A percentile compares a stretch with the other conserved stretches of the same genome.
Evolutionary conservation across 495 filamentous ascomycete genomes (phyloP).

Genomic region (Amphirosellinia nigrospora): DNA sequence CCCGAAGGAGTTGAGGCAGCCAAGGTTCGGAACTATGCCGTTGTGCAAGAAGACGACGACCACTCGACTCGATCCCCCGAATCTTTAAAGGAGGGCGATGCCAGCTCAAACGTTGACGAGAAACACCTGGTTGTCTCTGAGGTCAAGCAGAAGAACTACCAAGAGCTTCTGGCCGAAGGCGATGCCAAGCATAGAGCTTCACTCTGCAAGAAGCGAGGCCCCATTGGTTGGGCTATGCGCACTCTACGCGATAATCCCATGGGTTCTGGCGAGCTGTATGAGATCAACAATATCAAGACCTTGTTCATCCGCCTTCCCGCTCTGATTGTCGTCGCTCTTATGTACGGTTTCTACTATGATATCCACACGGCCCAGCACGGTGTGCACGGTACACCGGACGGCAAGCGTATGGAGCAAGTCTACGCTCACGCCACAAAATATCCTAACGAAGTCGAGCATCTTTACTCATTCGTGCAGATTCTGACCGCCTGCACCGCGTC

Average conservation of each 20-base stretch:
- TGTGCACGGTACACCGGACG: conserved; percentile 68
- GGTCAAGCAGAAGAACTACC: conserved; percentile 55
- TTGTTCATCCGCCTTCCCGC: conserved; percentile 66
- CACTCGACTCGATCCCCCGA: conserved; percentile 20
- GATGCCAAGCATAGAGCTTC: conserved; percentile 58
- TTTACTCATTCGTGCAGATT: conserved; percentile 68
- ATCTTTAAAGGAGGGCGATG: neutral
- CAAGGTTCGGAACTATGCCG: conserved; percentile 46
- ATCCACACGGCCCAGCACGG: conserved; percentile 73
- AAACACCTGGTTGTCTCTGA: conserved; percentile 53
- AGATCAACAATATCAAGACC: conserved; percentile 66
- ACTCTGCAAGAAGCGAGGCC: conserved; percentile 62
- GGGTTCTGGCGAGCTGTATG: conserved; percentile 70
- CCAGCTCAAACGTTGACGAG: conserved; percentile 42
- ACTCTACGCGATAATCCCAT: conserved; percentile 70
- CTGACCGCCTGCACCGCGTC: conserved; percentile 68
- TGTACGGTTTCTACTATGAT: conserved; percentile 76
- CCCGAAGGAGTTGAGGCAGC: conserved; percentile 50
- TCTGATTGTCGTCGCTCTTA: conserved; percentile 56
- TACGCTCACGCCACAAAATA: conserved; percentile 65
- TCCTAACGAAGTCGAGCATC: conserved; percentile 69
- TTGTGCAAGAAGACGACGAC: conserved; percentile 37
- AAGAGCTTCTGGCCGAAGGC: conserved; percentile 59
- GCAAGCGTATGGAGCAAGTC: conserved; percentile 65
- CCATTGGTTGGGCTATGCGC: conserved; percentile 76